phyloP scores from a whole-genome alignment of 129 eudicot species.

The Flaveria brownii region DNA sequence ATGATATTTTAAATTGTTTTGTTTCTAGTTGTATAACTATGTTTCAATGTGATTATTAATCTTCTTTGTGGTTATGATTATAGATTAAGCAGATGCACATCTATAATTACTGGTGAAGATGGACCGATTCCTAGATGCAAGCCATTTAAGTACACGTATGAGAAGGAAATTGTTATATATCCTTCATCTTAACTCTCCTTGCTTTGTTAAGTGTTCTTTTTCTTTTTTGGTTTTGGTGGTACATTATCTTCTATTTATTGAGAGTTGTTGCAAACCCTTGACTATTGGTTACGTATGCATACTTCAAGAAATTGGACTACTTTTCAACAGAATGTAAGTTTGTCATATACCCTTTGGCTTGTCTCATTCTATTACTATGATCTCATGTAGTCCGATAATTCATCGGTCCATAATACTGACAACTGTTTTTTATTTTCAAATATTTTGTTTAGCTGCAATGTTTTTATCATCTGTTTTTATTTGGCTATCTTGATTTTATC shows the following conservation, averaged over 20 bases:
- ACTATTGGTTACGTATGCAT: conserved; percentile 90
- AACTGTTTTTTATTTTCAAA: background rate
- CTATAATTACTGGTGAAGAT: conserved; percentile 95
- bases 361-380: conserved; percentile 6
- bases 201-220: background rate
- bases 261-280: conserved; percentile 46
- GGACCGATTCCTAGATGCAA: conserved; percentile 99
- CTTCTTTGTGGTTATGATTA: conserved; percentile 18
- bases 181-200: conserved; percentile 38
- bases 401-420: conserved; percentile 1
- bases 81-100: conserved; percentile 95
- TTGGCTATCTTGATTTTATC: background rate
- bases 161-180: conserved; percentile 99
- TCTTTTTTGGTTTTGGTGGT: background rate
- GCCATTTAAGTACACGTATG: conserved; percentile 96
- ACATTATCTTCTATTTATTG: background rate
- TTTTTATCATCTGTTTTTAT: background rate
- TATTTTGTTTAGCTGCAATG: background rate
- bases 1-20: background rate
- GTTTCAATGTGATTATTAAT: conserved; percentile 17
- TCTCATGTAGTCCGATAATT: background rate
- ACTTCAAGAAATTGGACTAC: conserved; percentile 90
- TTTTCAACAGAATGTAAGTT: conserved; percentile 97
- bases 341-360: conserved; percentile 2
- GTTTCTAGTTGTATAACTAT: conserved; percentile 2